Conservation (phyloP, 768 basidiomycete genomes). For the Sistotremastrum suecicum region DNA sequence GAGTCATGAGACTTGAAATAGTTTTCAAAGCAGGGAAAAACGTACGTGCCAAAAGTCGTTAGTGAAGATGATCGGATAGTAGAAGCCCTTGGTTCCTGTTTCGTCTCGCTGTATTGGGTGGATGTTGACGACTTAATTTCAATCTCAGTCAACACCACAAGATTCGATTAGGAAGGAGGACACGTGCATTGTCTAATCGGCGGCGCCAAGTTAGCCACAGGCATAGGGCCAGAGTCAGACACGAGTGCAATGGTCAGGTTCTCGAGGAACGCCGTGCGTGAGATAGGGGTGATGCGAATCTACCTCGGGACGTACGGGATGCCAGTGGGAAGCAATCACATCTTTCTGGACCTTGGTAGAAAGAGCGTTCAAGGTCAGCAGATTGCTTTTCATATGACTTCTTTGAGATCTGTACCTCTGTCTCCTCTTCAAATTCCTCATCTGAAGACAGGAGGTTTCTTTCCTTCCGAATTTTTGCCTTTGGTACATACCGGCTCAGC, state of each 20-base stretch:
- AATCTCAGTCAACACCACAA: constrained; percentile 7
- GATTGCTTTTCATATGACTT: constrained; percentile 37
- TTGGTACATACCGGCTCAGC: constrained; percentile 73
- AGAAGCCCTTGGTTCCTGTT: constrained; percentile 51
- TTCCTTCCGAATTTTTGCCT: constrained; percentile 58
- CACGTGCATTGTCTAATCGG: constrained; percentile 49
- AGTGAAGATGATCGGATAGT: constrained; percentile 81
- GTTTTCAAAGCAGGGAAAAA: neutral
- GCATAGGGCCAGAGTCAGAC: constrained; percentile 48
- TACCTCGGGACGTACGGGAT: constrained; percentile 32
- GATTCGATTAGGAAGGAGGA: neutral
- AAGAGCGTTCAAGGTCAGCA: constrained; percentile 3
- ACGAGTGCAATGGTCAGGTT: constrained; percentile 83
- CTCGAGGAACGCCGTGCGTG: constrained; percentile 20
- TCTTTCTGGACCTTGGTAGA: constrained; percentile 26
- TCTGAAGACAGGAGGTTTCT: constrained; percentile 54
- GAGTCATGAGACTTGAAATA: neutral
- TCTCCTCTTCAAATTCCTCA: constrained; percentile 22
- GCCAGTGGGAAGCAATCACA: constrained; percentile 74
- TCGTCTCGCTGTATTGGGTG: constrained; percentile 45
- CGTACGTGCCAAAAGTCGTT: constrained; percentile 89
- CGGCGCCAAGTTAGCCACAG: constrained; percentile 40
- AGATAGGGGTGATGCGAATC: neutral
- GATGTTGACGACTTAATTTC: constrained; percentile 43
- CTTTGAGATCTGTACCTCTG: constrained; percentile 14